Evolutionary conservation across 352 stramenopile genomes (phyloP), one percentile per base, ranked within the genome.

Genomic region (Pilasporangium apinafurcum): DNA sequence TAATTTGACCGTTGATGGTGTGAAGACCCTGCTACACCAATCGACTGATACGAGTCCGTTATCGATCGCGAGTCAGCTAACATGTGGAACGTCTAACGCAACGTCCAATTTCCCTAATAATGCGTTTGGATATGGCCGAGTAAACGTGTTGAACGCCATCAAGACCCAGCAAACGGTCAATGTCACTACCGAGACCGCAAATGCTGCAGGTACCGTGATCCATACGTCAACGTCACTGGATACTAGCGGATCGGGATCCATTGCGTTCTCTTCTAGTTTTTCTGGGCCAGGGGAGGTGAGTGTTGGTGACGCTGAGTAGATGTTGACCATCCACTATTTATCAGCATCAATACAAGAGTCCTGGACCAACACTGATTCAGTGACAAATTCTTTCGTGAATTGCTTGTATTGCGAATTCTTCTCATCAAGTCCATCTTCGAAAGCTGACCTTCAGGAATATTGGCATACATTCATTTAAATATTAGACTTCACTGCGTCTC

Each of bases 41-140:
- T 45, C 37, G 1, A 40, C 53, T 0, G 38, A 50, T 16, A 41
- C 50, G n/a, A 50, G n/a, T 20, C n/a, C 37, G 8, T 35, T 51
- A 17, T 54, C 44, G 4, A 27, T 35, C 17, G 24, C 35, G 9
- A 46, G 27, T 10, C 29, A 61, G 21, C 35, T 34, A 4, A 51
- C 27, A 1, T 50, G 40, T 12, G 44, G 42, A 2, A 36, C 43
- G 3, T 12, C 51, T 5, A 36, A 34, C 20, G 35, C 30, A 5
- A 32, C 24, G 7, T 48, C 44, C 4, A 20, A 28, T 2, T 81
- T 76, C 37, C 71, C 71, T 7, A 84, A 82, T 62, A 84, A 84
- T 16, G 56, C 61, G 2, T 80, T 74, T 18, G 71, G 71, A 16
- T 64, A 80, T 37, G 71, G 71, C 4, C 61, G 68, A 18, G 36